Conservation (phyloP, 345 rosid species). For the Acer saccharum region DNA sequence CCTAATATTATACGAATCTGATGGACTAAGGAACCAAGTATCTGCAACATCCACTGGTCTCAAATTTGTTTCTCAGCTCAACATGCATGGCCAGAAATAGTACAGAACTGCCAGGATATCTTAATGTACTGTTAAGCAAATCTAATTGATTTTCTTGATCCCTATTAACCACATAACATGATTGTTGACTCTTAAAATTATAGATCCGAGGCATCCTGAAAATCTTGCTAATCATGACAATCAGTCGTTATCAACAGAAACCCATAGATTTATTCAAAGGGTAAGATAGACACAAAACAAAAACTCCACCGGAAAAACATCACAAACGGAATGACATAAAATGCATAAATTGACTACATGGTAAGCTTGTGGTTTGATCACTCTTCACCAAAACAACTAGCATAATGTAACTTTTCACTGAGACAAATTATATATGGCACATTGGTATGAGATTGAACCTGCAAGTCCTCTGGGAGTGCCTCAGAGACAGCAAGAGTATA, state of each 20-base stretch:
- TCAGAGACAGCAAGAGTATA: conserved; percentile 87
- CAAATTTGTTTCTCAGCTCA: not conserved
- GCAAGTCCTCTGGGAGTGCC: conserved; percentile 81
- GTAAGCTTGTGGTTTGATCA: not conserved
- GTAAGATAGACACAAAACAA: not conserved
- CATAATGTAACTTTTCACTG: not conserved
- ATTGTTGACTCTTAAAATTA: not conserved
- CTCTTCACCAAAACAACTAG: not conserved
- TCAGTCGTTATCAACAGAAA: not conserved
- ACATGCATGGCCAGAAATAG: not conserved
- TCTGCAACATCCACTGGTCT: not conserved
- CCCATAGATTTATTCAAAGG: not conserved
- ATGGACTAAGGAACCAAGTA: not conserved
- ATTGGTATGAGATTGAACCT: conserved; percentile 43
- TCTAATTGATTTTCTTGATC: not conserved
- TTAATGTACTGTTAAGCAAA: not conserved
- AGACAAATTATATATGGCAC: not conserved
- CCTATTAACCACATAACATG: not conserved
- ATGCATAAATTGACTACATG: not conserved
- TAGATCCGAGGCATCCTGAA: not conserved
- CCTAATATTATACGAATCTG: not conserved
- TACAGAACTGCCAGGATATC: not conserved
- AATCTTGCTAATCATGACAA: not conserved
- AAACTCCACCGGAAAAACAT: not conserved
- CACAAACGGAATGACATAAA: not conserved